Evolutionary conservation across 129 eudicot genomes (phyloP).

Genomic region (Oenanthe sinensis): DNA sequence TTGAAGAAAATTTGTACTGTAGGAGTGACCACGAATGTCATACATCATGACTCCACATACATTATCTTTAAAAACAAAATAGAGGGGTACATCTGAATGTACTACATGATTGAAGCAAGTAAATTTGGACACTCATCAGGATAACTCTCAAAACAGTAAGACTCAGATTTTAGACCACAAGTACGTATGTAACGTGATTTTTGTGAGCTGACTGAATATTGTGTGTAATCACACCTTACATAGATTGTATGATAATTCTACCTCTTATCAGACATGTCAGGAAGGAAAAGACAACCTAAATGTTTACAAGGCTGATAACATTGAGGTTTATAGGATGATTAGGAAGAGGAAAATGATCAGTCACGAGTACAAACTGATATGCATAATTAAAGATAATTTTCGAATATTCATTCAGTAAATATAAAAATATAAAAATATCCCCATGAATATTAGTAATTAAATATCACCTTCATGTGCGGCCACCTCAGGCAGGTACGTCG

Average conservation of each 20-base stretch:
- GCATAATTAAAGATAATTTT: neutral
- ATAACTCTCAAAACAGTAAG: neutral
- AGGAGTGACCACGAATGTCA: neutral
- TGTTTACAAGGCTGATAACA: too few species aligned
- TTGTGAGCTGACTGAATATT: neutral
- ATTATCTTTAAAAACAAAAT: too few species aligned
- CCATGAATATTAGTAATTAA: slow-evolving; percentile 6
- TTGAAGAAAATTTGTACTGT: too few species aligned
- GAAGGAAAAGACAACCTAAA: neutral
- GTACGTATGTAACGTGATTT: neutral
- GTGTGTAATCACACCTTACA: neutral
- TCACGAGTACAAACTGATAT: neutral
- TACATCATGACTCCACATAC: neutral
- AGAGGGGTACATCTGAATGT: neutral
- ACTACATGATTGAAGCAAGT: too few species aligned
- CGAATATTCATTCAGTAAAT: too few species aligned
- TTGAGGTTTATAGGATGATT: neutral
- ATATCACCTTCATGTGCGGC: slow-evolving; percentile 81
- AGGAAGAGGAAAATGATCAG: neutral
- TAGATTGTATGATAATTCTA: neutral
- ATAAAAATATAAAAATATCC: neutral
- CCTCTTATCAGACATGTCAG: neutral
- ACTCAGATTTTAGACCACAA: neutral
- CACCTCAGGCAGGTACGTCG: slow-evolving; percentile 85
- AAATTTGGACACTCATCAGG: neutral